These are phyloP conservation scores for Zygotorulaspora danielsina DNA, from an alignment of 805 yeast genomes.

Conservation along the genomic window DNA sequence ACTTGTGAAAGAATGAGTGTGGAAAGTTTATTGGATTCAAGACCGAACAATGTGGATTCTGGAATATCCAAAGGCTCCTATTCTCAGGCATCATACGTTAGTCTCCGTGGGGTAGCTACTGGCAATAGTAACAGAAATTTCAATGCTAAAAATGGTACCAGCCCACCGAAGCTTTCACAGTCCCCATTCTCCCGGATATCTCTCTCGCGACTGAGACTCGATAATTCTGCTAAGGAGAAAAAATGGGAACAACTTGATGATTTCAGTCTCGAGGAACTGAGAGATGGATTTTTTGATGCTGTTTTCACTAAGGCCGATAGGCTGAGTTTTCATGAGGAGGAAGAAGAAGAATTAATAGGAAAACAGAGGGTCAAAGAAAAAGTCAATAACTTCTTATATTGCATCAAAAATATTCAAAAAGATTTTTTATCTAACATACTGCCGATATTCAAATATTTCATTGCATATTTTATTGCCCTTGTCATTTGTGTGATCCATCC, in stretches of 20 bases:
- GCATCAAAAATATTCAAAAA: slow-evolving; percentile 1
- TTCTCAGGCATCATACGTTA: slow-evolving; percentile 21
- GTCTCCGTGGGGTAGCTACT: slow-evolving; percentile 16
- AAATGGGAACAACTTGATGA: slow-evolving; percentile 35
- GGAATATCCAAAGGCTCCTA: slow-evolving; percentile 29
- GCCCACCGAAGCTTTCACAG: slow-evolving; percentile 1
- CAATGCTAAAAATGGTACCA: neutral
- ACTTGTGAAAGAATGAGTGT: neutral
- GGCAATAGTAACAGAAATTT: neutral
- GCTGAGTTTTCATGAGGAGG: slow-evolving; percentile 1
- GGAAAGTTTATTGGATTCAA: neutral
- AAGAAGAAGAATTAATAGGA: slow-evolving; percentile 3
- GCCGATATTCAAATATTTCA: slow-evolving; percentile 32
- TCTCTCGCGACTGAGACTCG: slow-evolving; percentile 36
- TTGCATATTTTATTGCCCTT: slow-evolving; percentile 41
- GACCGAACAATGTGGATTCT: neutral
- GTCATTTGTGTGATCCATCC: slow-evolving; percentile 39
- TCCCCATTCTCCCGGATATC: slow-evolving; percentile 33
- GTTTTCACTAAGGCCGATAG: slow-evolving; percentile 34
- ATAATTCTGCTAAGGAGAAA: slow-evolving; percentile 26
- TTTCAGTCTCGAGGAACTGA: slow-evolving; percentile 41
- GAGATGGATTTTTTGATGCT: slow-evolving; percentile 50
- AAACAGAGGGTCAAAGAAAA: neutral
- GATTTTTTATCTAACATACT: slow-evolving; percentile 6
- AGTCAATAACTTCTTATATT: neutral